Evolutionary conservation across 2,329 filamentous ascomycete species (phyloP).

Genomic region (Diaporthe ampelina): DNA sequence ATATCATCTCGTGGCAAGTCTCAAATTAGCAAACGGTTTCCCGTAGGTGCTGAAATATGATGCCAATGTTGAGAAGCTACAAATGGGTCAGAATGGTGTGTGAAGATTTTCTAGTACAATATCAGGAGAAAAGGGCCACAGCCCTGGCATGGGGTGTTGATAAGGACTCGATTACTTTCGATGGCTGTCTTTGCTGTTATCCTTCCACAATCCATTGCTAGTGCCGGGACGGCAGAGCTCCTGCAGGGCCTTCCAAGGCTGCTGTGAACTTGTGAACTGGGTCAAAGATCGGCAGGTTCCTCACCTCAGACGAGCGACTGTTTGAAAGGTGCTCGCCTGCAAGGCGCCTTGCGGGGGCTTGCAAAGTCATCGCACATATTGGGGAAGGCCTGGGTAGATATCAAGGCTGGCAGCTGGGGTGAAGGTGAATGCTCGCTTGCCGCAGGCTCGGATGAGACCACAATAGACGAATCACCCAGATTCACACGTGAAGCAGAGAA

Average conservation of each 20-base stretch:
- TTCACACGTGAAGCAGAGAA: background rate
- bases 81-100: background rate
- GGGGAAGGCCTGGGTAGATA: background rate
- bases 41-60: background rate
- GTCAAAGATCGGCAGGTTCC: background rate
- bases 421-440: background rate
- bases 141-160: too few relatives aligned
- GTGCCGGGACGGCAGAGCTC: too few relatives aligned
- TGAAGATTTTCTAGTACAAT: too few relatives aligned
- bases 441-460: background rate
- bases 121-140: background rate
- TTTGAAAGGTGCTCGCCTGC: background rate
- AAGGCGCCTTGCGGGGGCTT: background rate
- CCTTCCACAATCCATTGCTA: background rate
- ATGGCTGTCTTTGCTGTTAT: too few relatives aligned
- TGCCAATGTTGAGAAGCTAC: background rate
- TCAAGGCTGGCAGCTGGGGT: background rate
- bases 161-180: background rate
- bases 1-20: too few relatives aligned
- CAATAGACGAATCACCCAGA: background rate
- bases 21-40: background rate
- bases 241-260: background rate
- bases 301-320: background rate
- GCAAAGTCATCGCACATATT: background rate
- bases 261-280: background rate